Base-by-base conservation (phyloP, 2,329 filamentous ascomycete genomes). In the Lasiodiplodia gonubiensis region DNA sequence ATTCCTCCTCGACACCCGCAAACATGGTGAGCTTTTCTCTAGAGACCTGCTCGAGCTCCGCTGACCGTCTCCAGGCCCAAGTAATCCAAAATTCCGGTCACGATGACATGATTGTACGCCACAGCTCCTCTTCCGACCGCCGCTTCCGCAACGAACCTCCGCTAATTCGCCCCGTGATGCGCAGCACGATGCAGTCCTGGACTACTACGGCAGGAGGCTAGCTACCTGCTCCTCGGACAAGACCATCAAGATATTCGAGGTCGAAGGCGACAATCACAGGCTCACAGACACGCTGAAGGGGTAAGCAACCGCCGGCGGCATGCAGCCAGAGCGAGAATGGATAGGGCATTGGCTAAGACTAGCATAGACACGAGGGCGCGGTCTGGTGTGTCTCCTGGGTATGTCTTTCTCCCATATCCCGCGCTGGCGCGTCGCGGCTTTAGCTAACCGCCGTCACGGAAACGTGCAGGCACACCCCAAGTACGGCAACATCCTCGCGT, bases 101-200 rank as follows among this genome's bases (percentile, higher is more conserved):
- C 85, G 94, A 98, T 90, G 94, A 97, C 80, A 98, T 98, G 94
- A 97, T 99, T 87, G 94, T 98, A 93, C 77, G 92, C 88, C 73
- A 39, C 11, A 64, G 64, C 68, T 68, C 57, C 66, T 30, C 53
- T 46, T 27, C 59, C 51, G 60, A 46, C 67, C 52, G 63, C 67
- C 33, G 46, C 55, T 60, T 48, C 55, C n/a, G 42, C 66, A 42
- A n/a, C 60, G 39, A 35, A 67, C 35, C 66, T 68, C 64, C 52
- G 67, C 57, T 67, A 52, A 51, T 30, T 14, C 14, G 42, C 49
- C 35, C 55, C 35, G 18, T 63, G 35, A 30, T 27, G 42, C 51
- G 55, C 61, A 84, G 94, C 95, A 99, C 81, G 95, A 99, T 87
- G 95, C 95, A 71, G 94, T 97, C 72, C 90, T 99, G 77, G 95